A percentile compares a stretch with the other conserved stretches of the same genome.
phyloP scores from a whole-genome alignment of 2,329 filamentous ascomycete genomes.

The Sporothrix phasma region DNA sequence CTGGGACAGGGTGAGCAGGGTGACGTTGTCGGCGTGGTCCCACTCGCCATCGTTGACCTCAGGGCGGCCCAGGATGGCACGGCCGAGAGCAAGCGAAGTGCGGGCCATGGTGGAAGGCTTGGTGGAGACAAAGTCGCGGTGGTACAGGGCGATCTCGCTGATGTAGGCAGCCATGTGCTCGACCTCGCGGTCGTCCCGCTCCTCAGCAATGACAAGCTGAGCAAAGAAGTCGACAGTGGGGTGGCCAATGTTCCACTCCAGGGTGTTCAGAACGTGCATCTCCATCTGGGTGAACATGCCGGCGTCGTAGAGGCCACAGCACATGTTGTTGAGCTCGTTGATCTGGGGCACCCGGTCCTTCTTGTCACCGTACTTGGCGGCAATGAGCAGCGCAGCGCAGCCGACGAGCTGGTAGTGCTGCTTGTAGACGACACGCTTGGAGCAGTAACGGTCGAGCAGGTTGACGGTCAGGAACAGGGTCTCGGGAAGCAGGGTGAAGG shows the following conservation, averaged over 20 bases:
- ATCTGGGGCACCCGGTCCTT: constrained; percentile 98
- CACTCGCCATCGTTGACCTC: constrained; percentile 69
- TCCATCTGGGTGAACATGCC: constrained; percentile 99
- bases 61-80: constrained; percentile 72
- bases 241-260: constrained; percentile 93
- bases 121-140: constrained; percentile 92
- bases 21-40: constrained; percentile 61
- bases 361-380: constrained; percentile 96
- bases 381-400: constrained; percentile 89
- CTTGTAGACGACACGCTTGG: constrained; percentile 95
- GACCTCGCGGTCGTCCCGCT: constrained; percentile 68
- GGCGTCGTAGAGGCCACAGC: constrained; percentile 93
- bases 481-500: constrained; percentile 86
- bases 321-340: constrained; percentile 96
- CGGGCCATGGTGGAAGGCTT: constrained; percentile 85
- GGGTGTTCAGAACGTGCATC: constrained; percentile 96
- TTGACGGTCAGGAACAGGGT: constrained; percentile 96
- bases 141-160: constrained; percentile 88
- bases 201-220: constrained; percentile 75
- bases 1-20: constrained; percentile 49
- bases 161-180: constrained; percentile 94
- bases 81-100: constrained; percentile 73
- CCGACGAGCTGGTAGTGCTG: constrained; percentile 97
- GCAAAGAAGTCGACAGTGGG: constrained; percentile 93
- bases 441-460: constrained; percentile 94